Evolutionary conservation across 2,329 filamentous ascomycete species (phyloP), one percentile per base, ranked within the genome.

Genomic region (Alternaria solani): DNA sequence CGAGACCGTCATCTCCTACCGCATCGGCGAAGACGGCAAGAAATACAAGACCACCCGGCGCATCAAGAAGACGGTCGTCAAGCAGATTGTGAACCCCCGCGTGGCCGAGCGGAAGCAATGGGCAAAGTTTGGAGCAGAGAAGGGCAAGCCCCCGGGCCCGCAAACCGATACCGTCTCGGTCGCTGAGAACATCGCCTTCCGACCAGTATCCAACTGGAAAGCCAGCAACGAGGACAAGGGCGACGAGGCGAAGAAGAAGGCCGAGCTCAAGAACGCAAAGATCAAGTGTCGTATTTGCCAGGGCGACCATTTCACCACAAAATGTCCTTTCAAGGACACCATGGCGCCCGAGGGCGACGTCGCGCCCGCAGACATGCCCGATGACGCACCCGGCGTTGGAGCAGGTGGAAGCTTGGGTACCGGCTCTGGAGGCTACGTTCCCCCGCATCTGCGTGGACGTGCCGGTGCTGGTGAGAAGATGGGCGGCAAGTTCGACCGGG

Each of bases 251-350:
- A 82, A 84, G 77, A 85, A 89, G 81, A 86, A 88, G 78, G 84
- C 87, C 64, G 83, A 86, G 74, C 86, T 98, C 76, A 96, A 95
- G 88, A 94, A 97, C 85, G 97, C 97, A 88, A 96, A 97, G 85
- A 96, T 99, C 86, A 98, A 98, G 88, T 99, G 95, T 83, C 91
- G 95, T 87, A 98, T 99, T 79, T 99, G 95, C 85, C 92, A 90
- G 79, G 95, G 94, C 78, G 95, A 99, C 86, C 95, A 99, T 88
- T 99, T 98, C 86, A 99, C 95, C 42, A 94, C 94, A 70, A 91
- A 95, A 80, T 99, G 95, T 88, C 95, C 95, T 36, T 99, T 97
- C 90, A 99, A 98, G 86, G 95, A 98, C 80, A 99, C 94, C 73
- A 97, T 99, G 93, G 93, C 94, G 36, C 95, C 92, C 38, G 88